These are phyloP conservation scores for Taphrina flavorubra DNA, from an alignment of 1,139 yeast genomes.

Conservation along the genomic window DNA sequence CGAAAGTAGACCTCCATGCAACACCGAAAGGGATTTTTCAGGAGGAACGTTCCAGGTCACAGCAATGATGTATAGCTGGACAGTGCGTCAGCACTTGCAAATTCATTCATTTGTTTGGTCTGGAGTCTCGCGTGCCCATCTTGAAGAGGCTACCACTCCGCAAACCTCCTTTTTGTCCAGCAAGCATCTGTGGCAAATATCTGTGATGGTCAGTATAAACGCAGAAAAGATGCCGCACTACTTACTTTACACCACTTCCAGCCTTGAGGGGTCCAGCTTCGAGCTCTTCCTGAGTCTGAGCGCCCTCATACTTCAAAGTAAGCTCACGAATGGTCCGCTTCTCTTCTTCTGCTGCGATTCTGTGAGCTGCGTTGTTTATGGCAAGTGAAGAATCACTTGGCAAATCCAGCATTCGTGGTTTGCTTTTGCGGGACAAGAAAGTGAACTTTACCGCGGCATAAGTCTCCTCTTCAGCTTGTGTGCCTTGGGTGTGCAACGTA, in stretches of 20 bases:
- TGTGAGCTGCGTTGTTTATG: slow-evolving; percentile 14
- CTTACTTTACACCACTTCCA: slow-evolving; percentile 25
- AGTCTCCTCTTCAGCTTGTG: not conserved
- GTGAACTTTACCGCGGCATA: slow-evolving; percentile 44
- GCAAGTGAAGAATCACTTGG: slow-evolving; percentile 25
- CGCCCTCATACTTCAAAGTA: slow-evolving; percentile 31
- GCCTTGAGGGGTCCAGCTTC: not conserved
- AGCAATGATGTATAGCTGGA: too few relatives aligned
- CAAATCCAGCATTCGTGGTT: slow-evolving; percentile 43
- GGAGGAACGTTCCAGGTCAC: too few relatives aligned
- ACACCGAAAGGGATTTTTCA: too few relatives aligned
- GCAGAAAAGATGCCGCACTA: not conserved
- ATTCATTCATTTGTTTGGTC: not conserved
- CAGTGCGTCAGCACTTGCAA: not conserved
- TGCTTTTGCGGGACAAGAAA: slow-evolving; percentile 45
- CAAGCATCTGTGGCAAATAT: slow-evolving; percentile 6
- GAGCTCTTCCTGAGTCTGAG: slow-evolving; percentile 27
- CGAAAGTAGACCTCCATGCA: too few relatives aligned
- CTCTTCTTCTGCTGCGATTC: slow-evolving; percentile 25
- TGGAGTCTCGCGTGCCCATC: slow-evolving; percentile 18
- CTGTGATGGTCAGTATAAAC: not conserved
- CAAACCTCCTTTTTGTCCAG: slow-evolving; percentile 19
- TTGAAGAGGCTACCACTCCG: slow-evolving; percentile 14
- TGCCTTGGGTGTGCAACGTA: too few relatives aligned
- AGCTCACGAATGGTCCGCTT: slow-evolving; percentile 28